phyloP scores from a whole-genome alignment of 371 early-diverging fungal species.

The Umbelopsis sp. region DNA sequence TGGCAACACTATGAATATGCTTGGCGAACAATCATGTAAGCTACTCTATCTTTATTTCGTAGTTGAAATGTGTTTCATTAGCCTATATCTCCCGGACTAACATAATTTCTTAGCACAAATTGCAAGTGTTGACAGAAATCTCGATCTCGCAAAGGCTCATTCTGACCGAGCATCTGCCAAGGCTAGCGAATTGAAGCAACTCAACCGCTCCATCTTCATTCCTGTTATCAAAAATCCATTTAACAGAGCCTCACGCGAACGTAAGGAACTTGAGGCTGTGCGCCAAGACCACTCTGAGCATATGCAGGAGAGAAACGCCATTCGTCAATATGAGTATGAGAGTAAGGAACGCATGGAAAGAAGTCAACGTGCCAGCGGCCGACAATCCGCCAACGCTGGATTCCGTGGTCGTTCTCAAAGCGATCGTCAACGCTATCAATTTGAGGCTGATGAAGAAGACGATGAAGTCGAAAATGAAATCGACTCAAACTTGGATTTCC shows the following conservation, averaged over 20 bases:
- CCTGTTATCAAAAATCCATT: slow-evolving; percentile 71
- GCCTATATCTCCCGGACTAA: slow-evolving; percentile 23
- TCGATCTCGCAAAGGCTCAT: slow-evolving; percentile 75
- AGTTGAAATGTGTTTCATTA: slow-evolving; percentile 28
- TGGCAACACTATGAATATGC: slow-evolving; percentile 62
- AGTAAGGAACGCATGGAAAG: slow-evolving; percentile 53
- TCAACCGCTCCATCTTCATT: slow-evolving; percentile 81
- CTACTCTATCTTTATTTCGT: slow-evolving; percentile 11
- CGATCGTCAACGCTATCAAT: slow-evolving; percentile 66
- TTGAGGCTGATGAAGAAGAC: slow-evolving; percentile 70
- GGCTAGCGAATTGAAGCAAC: slow-evolving; percentile 74
- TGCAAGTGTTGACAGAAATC: slow-evolving; percentile 68
- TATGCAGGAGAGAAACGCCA: slow-evolving; percentile 43
- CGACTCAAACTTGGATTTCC: slow-evolving; percentile 73
- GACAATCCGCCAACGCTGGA: slow-evolving; percentile 36
- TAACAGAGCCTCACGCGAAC: slow-evolving; percentile 58
- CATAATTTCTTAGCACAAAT: slow-evolving; percentile 62
- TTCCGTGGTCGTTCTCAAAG: slow-evolving; percentile 56
- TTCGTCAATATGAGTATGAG: slow-evolving; percentile 52
- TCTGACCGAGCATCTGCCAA: slow-evolving; percentile 74
- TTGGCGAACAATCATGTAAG: slow-evolving; percentile 68
- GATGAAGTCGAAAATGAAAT: slow-evolving; percentile 80
- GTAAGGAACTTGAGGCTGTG: slow-evolving; percentile 53
- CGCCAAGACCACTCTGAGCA: slow-evolving; percentile 56
- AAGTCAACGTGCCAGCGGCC: slow-evolving; percentile 49